Evolutionary conservation across 352 stramenopile genomes (phyloP).

Genomic region (Saprolegnia parasitica): DNA sequence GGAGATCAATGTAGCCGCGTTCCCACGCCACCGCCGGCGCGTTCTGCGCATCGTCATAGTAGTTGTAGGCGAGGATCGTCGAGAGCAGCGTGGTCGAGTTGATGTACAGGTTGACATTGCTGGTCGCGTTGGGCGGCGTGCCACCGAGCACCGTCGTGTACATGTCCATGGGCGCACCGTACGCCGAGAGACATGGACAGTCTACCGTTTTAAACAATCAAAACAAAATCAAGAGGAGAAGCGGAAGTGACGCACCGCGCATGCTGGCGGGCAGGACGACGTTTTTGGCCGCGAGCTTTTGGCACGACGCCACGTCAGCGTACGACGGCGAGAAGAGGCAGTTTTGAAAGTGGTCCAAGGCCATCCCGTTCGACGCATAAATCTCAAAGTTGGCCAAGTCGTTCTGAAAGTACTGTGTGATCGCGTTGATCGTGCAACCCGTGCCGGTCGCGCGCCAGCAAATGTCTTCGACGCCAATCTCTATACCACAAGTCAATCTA

Average conservation of each 20-base stretch:
- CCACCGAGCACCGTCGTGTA: slow-evolving; percentile 54
- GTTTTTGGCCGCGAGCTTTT: slow-evolving; percentile 34
- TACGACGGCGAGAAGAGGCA: slow-evolving; percentile 45
- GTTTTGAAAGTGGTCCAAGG: slow-evolving; percentile 40
- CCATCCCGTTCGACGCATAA: slow-evolving; percentile 44
- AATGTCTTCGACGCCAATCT: slow-evolving; percentile 40
- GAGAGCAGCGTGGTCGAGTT: slow-evolving; percentile 45
- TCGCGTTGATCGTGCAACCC: slow-evolving; percentile 48
- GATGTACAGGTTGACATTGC: slow-evolving; percentile 38
- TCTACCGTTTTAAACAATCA: slow-evolving; percentile 32
- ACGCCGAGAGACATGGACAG: slow-evolving; percentile 59
- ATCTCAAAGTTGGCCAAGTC: slow-evolving; percentile 51
- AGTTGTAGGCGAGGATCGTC: slow-evolving; percentile 48
- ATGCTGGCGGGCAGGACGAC: slow-evolving; percentile 40
- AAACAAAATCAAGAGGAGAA: too few relatives aligned
- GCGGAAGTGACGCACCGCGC: slow-evolving; percentile 22
- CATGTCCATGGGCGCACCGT: slow-evolving; percentile 52
- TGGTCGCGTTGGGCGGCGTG: slow-evolving; percentile 32
- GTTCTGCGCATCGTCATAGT: slow-evolving; percentile 40
- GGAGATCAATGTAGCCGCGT: slow-evolving; percentile 49
- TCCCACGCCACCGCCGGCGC: slow-evolving; percentile 58
- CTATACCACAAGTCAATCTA: background rate
- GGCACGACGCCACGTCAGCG: slow-evolving; percentile 45
- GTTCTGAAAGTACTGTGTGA: slow-evolving; percentile 70
- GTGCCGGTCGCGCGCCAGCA: slow-evolving; percentile 56